These are phyloP conservation scores for Schizophyllum commune DNA, from an alignment of 1,284 basidiomycete species.

Conservation along the genomic window DNA sequence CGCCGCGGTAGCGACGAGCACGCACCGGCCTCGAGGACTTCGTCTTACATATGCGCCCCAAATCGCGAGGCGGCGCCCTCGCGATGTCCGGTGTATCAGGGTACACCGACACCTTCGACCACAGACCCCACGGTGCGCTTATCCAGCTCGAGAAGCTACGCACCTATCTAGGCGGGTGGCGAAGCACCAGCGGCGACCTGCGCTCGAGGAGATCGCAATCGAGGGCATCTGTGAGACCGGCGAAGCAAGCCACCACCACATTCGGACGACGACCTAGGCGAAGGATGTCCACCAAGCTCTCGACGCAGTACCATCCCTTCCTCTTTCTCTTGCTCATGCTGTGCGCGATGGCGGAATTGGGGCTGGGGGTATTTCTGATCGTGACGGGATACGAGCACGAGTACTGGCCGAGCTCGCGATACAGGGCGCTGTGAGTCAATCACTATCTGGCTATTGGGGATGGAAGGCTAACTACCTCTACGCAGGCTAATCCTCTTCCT, in stretches of 20 bases:
- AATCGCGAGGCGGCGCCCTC: background rate
- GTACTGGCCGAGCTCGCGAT: slow-evolving; percentile 52
- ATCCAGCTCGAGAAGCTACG: background rate
- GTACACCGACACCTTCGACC: background rate
- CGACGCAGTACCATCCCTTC: slow-evolving; percentile 53
- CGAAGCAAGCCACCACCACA: background rate
- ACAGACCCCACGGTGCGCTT: background rate
- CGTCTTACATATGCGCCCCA: background rate
- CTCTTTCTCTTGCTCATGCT: slow-evolving; percentile 63
- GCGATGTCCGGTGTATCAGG: background rate
- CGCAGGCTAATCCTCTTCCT: slow-evolving; percentile 44
- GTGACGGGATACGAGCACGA: slow-evolving; percentile 51
- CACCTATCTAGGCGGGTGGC: background rate
- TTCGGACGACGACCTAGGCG: background rate
- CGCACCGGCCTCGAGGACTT: background rate
- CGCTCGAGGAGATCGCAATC: background rate
- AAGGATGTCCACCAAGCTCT: background rate
- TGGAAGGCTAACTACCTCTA: slow-evolving; percentile 16
- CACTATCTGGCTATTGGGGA: background rate
- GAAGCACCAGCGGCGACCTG: too few relatives aligned
- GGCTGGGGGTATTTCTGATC: slow-evolving; percentile 63
- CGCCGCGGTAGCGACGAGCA: background rate
- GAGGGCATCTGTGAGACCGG: background rate
- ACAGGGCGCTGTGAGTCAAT: slow-evolving; percentile 54
- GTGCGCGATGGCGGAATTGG: slow-evolving; percentile 60